phyloP scores from a whole-genome alignment of 495 filamentous ascomycete species.

The Astrothelium subdiscretum region DNA sequence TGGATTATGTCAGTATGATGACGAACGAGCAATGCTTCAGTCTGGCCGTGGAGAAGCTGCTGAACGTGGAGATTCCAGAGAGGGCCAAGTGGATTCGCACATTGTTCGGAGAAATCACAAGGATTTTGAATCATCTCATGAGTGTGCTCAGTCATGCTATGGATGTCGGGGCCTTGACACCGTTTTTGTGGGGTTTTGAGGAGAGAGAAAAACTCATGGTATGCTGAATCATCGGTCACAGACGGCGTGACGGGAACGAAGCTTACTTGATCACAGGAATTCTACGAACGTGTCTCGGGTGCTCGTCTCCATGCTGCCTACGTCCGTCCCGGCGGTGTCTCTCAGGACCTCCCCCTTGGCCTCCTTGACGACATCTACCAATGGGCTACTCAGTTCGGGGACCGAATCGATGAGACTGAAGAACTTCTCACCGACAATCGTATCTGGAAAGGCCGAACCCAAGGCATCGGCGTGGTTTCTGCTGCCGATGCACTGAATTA shows the following conservation, averaged over 20 bases:
- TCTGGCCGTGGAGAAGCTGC: constrained; percentile 90
- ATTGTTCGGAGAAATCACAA: constrained; percentile 91
- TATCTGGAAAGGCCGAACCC: constrained; percentile 91
- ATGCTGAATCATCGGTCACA: constrained; percentile 29
- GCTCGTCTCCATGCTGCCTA: constrained; percentile 97
- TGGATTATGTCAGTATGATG: constrained; percentile 99
- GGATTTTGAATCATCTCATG: constrained; percentile 96
- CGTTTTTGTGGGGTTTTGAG: constrained; percentile 99
- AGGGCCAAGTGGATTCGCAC: constrained; percentile 96
- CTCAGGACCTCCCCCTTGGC: constrained; percentile 87
- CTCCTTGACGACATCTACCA: constrained; percentile 99
- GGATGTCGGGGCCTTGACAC: constrained; percentile 97
- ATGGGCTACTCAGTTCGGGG: constrained; percentile 98
- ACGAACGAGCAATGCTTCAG: constrained; percentile 98
- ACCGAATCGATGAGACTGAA: constrained; percentile 98
- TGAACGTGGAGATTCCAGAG: constrained; percentile 94
- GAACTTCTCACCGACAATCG: constrained; percentile 98
- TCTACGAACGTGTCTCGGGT: constrained; percentile 98
- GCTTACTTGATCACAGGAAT: constrained; percentile 57
- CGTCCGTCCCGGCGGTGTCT: constrained; percentile 92
- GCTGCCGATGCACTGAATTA: constrained; percentile 91
- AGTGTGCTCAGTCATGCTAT: constrained; percentile 95
- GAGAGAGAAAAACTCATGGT: constrained; percentile 99
- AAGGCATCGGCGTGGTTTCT: constrained; percentile 81
- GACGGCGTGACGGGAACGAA: background rate